Conservation (phyloP, 306 rosid species). For the Leucaena leucocephala region DNA sequence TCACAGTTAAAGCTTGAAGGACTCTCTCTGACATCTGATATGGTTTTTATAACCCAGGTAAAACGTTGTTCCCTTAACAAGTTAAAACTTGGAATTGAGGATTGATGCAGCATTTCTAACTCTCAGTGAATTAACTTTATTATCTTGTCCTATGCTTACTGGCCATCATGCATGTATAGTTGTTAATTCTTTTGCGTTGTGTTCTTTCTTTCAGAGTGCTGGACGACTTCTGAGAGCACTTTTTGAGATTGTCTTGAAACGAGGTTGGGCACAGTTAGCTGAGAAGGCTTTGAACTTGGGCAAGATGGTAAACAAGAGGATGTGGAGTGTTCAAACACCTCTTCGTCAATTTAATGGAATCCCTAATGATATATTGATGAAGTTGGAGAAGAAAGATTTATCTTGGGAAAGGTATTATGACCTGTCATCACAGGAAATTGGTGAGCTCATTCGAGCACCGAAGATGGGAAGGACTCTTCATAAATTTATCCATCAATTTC, state of each 20-base stretch:
- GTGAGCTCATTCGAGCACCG: slow-evolving; percentile 80
- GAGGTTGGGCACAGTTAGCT: slow-evolving; percentile 95
- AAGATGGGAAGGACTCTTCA: slow-evolving; percentile 92
- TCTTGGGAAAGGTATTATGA: slow-evolving; percentile 98
- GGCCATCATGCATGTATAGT: background rate
- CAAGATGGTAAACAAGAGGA: slow-evolving; percentile 91
- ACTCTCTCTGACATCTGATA: slow-evolving; percentile 88
- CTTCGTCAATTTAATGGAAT: slow-evolving; percentile 90
- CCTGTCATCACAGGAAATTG: slow-evolving; percentile 89
- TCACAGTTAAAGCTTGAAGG: slow-evolving; percentile 96
- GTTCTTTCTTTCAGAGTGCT: slow-evolving; percentile 70
- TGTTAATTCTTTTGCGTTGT: slow-evolving; percentile 29
- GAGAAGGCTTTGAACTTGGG: slow-evolving; percentile 90
- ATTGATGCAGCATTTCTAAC: background rate
- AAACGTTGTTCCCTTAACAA: slow-evolving; percentile 4
- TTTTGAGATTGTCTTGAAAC: slow-evolving; percentile 87
- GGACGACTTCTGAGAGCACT: slow-evolving; percentile 98
- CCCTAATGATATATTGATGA: slow-evolving; percentile 63
- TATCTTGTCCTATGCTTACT: background rate
- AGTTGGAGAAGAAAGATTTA: slow-evolving; percentile 91
- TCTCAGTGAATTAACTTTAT: background rate
- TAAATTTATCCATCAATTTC: slow-evolving; percentile 86
- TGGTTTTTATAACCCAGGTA: slow-evolving; percentile 98
- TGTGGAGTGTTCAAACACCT: slow-evolving; percentile 96
- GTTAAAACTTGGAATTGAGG: background rate